Evolutionary conservation across 1,139 yeast genomes (phyloP), one percentile per base, ranked within the genome.

Genomic region (Taphrina pruni): DNA sequence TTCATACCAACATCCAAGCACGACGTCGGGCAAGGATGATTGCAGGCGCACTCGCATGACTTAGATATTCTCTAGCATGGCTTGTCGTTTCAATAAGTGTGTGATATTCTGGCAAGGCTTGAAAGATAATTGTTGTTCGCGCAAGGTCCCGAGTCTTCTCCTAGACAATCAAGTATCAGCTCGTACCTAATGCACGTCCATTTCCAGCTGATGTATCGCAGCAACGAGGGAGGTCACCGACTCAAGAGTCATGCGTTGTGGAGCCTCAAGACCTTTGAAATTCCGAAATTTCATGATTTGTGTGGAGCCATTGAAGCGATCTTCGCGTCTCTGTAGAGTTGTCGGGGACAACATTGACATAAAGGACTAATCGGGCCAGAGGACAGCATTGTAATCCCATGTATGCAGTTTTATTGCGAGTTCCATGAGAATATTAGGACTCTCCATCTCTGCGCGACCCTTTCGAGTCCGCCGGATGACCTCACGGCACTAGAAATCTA

Each of bases 361-460:
- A 26, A 26, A 26, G 32, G 32, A 26, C 39, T 17, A 12, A 55
- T 55, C 46, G 26, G 17, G 46, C 2, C 12, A 17, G n/a, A 39
- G 32, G 21, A 17, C 6, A 9, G 11, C 48, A n/a, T 45, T 50
- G n/a, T 8, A 6, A 50, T 6, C 41, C n/a, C 58, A 45, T 55
- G 61, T 45, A 64, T 64, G 67, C 55, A 43, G 8, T 64, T 39
- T 55, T 64, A 36, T 14, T 64, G 67, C 56, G 67, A 64, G 38
- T 48, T 39, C 21, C 67, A 54, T 46, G 67, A 55, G 12, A 41
- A 64, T n/a, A 55, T 64, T 38, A 54, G 52, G 52, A 39, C 51
- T 14, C 21, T 56, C 9, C 61, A 64, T 21, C 61, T 64, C 1
- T 39, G 26, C 43, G 51, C 54, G 21, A 36, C 51, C 14, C 56